Base-by-base conservation (phyloP, 2,329 filamentous ascomycete species). In the Fusarium odoratissimum region DNA sequence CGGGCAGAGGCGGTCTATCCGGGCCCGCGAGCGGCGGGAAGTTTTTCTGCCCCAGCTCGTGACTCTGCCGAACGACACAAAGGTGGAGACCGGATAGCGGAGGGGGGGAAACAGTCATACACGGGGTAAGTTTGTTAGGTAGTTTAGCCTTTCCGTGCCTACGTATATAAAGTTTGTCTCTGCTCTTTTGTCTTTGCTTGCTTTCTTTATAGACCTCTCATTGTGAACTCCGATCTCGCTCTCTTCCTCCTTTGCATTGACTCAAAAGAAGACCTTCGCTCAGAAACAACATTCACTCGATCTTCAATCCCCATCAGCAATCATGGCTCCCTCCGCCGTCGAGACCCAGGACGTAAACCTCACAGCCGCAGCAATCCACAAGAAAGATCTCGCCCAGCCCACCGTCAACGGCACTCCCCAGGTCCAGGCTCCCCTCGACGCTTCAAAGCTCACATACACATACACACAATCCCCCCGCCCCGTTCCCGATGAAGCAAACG, bases 401-500 rank as follows among this genome's bases (percentile, higher is more conserved):
- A 79, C 80, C 60, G 77, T 79, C 46, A 58, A 79, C 76, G 81
- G 80, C 42, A 79, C 48, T 2, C 76, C 73, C 82, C 67, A 72
- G 48, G 90, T 90, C 80, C 74, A 80, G 83, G 89, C 79, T 84
- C 91, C 80, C 82, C 86, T 92, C 60, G 87, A 92, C 77, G 88
- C 90, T 73, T 91, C 90, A 72, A 88, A 87, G 79, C 84, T 92
- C 75, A 87, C 81, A 64, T 88, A 89, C 83, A 87, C 83, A 69
- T 82, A 83, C 73, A 89, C 86, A 62, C 80, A 82, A 48, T 82
- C 78, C 61, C 88, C 87, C 2, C 88, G 87, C 69, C 72, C 82
- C 55, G 88, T 91, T 54, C 89, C 88, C 57, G 82, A 85, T 58
- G 84, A 87, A 68, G 86, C 82, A 67, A 75, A 77, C 42, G 86